phyloP scores from a whole-genome alignment of 352 stramenopile species.

The Phytopythium montanum region DNA sequence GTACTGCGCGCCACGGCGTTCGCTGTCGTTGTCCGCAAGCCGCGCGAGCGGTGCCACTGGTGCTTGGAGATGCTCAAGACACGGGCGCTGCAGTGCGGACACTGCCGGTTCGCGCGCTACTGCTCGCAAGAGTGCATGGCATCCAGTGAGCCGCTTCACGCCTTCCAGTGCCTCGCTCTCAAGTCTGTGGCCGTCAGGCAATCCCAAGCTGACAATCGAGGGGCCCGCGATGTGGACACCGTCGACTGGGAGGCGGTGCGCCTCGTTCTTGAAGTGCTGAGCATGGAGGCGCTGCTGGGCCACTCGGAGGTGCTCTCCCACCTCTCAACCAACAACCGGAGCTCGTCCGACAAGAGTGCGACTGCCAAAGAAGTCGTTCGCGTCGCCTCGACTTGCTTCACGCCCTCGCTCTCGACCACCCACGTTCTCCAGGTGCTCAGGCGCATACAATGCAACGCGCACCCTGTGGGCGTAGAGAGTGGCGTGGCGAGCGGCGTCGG shows the following conservation, averaged over 20 bases:
- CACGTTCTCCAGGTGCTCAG: constrained; percentile 35
- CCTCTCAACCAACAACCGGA: constrained; percentile 17
- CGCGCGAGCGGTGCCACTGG: constrained; percentile 46
- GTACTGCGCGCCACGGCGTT: constrained; percentile 45
- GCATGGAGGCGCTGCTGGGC: constrained; percentile 47
- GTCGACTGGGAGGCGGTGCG: constrained; percentile 41
- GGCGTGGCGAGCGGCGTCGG: constrained; percentile 36
- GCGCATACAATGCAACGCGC: constrained; percentile 51
- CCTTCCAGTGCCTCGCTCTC: constrained; percentile 42
- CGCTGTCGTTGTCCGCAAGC: constrained; percentile 39
- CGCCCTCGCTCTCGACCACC: constrained; percentile 5
- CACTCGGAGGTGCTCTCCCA: constrained; percentile 24
- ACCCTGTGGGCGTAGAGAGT: constrained; percentile 46
- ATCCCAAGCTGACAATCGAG: not conserved
- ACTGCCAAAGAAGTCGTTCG: constrained; percentile 4
- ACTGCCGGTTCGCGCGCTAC: constrained; percentile 48
- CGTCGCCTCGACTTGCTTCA: constrained; percentile 13
- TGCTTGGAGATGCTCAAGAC: constrained; percentile 41
- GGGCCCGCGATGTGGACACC: not conserved
- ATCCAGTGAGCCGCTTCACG: constrained; percentile 40
- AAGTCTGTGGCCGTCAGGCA: constrained; percentile 10
- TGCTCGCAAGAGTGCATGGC: constrained; percentile 46
- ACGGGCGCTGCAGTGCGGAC: constrained; percentile 49
- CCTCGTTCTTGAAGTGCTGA: constrained; percentile 46
- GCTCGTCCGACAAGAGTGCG: not conserved